Percentiles rank a stretch among this genome's conserved stretches.
Conservation (phyloP, 2,329 filamentous ascomycete genomes). For the Microdochium bolleyi region DNA sequence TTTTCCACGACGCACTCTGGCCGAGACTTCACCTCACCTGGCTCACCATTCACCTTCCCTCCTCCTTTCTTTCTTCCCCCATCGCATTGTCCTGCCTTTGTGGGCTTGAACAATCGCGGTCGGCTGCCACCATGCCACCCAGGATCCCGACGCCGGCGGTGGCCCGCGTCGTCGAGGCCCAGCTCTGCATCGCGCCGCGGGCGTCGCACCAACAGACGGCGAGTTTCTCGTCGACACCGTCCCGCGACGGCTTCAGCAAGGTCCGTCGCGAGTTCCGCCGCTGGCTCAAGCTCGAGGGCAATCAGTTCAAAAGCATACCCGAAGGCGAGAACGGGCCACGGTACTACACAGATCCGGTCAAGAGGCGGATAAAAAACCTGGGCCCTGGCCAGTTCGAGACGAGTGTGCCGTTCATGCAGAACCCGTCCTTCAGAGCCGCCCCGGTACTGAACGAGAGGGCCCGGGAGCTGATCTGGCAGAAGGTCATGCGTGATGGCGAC, state of each 20-base stretch:
- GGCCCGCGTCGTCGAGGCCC: background rate
- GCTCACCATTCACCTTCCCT: background rate
- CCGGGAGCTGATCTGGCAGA: conserved; percentile 64
- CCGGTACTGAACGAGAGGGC: conserved; percentile 66
- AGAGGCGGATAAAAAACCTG: background rate
- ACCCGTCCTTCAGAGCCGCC: conserved; percentile 62
- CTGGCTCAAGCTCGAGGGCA: conserved; percentile 10
- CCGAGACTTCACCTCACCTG: background rate
- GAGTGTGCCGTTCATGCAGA: conserved; percentile 61
- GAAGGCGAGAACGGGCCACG: background rate
- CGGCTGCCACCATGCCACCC: conserved; percentile 4
- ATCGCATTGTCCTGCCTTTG: background rate
- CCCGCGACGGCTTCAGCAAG: conserved; percentile 11
- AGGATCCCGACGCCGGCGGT: background rate
- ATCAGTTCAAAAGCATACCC: conserved; percentile 2
- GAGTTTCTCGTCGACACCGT: conserved; percentile 18
- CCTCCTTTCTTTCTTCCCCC: background rate
- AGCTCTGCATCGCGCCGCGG: background rate
- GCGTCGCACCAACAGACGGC: conserved; percentile 3
- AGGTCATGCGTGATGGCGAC: conserved; percentile 57
- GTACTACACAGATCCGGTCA: background rate
- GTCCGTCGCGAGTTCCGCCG: conserved; percentile 11
- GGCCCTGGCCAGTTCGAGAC: background rate
- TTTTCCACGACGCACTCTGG: background rate
- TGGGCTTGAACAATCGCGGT: background rate